phyloP scores from a whole-genome alignment of 1,139 yeast genomes.

The Candida sanyaensis region DNA sequence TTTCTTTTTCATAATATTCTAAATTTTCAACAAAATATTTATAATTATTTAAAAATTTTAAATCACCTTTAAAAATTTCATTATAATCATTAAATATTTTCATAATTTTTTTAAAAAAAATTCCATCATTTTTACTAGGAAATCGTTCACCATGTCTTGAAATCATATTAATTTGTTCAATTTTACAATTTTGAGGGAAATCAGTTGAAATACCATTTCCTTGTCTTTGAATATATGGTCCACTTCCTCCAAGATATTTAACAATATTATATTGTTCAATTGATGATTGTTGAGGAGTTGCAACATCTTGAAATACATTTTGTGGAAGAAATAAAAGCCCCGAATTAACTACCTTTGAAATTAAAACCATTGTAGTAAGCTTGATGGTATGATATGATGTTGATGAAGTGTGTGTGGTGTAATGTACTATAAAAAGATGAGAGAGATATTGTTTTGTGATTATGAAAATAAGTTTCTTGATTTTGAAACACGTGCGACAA shows the following conservation, averaged over 20 bases:
- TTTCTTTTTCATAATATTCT: conserved; percentile 31
- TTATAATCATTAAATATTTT: conserved; percentile 22
- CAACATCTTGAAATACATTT: conserved; percentile 29
- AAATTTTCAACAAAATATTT: conserved; percentile 31
- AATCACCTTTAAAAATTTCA: conserved; percentile 29
- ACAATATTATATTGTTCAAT: conserved; percentile 43
- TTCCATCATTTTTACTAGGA: conserved; percentile 45
- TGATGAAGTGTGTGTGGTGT: no score
- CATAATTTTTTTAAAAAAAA: conserved; percentile 18
- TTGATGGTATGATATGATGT: no score
- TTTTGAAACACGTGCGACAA: no score
- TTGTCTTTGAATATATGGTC: conserved; percentile 47
- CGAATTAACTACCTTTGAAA: conserved; percentile 29
- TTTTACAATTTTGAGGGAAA: conserved; percentile 51
- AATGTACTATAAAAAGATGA: no score
- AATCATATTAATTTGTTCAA: conserved; percentile 64
- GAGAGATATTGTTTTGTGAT: no score
- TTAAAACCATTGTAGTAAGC: conserved; percentile 25
- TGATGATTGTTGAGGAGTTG: conserved; percentile 41
- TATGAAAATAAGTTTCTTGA: no score
- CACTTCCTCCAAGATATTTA: conserved; percentile 48
- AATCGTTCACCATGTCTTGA: conserved; percentile 75
- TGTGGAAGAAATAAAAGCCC: conserved; percentile 33
- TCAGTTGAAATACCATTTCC: conserved; percentile 51
- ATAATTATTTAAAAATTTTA: conserved; percentile 35